Evolutionary conservation across 768 basidiomycete genomes (phyloP).

Genomic region (Suillus fuscotomentosus): DNA sequence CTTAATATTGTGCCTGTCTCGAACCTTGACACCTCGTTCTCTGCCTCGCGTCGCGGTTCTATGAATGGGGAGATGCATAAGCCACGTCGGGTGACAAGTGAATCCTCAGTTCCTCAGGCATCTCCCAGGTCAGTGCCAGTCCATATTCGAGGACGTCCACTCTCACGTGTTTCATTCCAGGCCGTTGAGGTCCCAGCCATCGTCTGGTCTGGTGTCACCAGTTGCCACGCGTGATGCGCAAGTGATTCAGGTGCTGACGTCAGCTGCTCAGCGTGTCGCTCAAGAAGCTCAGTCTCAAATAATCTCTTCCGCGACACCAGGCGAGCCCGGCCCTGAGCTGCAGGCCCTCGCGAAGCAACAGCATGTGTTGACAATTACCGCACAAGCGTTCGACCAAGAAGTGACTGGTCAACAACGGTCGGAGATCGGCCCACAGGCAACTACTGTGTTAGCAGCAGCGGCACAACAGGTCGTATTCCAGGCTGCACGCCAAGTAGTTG

Average conservation of each 20-base stretch:
- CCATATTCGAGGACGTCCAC: not conserved
- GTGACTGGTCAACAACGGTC: conserved; percentile 48
- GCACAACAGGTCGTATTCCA: conserved; percentile 82
- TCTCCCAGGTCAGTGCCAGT: conserved; percentile 25
- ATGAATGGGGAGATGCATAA: conserved; percentile 42
- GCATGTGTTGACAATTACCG: conserved; percentile 69
- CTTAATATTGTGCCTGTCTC: conserved; percentile 71
- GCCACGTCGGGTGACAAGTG: conserved; percentile 41
- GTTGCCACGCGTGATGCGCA: conserved; percentile 57
- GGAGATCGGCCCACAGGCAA: conserved; percentile 46
- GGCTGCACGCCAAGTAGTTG: conserved; percentile 62
- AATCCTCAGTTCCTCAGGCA: conserved; percentile 36
- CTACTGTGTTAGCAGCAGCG: conserved; percentile 64
- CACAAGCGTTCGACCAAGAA: conserved; percentile 74
- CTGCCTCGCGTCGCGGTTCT: conserved; percentile 46
- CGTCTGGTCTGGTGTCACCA: conserved; percentile 30
- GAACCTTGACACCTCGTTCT: conserved; percentile 43
- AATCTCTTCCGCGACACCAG: conserved; percentile 47
- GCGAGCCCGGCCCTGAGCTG: conserved; percentile 45
- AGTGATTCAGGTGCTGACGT: conserved; percentile 75
- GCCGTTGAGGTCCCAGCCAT: conserved; percentile 30
- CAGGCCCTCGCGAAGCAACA: conserved; percentile 80
- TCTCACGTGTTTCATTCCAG: conserved; percentile 18
- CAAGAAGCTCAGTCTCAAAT: conserved; percentile 71
- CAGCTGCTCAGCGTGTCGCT: conserved; percentile 74